Base-by-base conservation (phyloP, 306 rosid genomes). In the Hippophae tibetana region DNA sequence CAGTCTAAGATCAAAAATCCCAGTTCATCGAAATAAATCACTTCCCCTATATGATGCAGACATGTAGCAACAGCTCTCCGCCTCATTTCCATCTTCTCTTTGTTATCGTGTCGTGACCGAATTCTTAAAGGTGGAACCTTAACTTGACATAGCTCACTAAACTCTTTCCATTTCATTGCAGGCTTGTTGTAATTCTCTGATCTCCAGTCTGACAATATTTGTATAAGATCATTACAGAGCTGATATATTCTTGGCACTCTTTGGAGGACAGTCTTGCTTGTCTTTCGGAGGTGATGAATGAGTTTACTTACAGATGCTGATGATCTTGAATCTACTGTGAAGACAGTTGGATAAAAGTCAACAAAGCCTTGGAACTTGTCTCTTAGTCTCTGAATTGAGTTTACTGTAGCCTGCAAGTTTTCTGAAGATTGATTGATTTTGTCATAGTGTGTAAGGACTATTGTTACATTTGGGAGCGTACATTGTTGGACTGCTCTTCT, bases 151-250 rank as follows among this genome's bases (percentile, higher is more conserved):
- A 88, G 75, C 49, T 84, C 95, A 38, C 67, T 80, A 52, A 88
- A 93, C 74, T 93, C 97, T 67, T 82, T 86, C 99, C 95, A 93
- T 68, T 71, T 85, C 95, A 93, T 88, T 13, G 86, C 97, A 27
- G 97, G 94, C 78, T 84, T 93, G 84, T 93, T 84, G 82, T 78
- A 77, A 71, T 93, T 93, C 80, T 82, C 86, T 2, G 85, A 75
- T 77, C 97, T 86, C 99, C 99, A 93, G 26, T 88, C 89, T 60
- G 89, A 80, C 68, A 93, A 62, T 58, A 80, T 77, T 67, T 84
- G 86, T 62, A 79, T 80, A 18, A 93, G 75, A 64, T 88, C 94
- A 64, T 93, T 84, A 74, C 99, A 93, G 7, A 88, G 93, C 78
- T 88, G 95, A 74, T 93, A 88, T 68, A 93, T 76, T 56, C 79